Evolutionary conservation across 1,284 basidiomycete species (phyloP), one percentile per base, ranked within the genome.

Genomic region (Marasmius fiardii): DNA sequence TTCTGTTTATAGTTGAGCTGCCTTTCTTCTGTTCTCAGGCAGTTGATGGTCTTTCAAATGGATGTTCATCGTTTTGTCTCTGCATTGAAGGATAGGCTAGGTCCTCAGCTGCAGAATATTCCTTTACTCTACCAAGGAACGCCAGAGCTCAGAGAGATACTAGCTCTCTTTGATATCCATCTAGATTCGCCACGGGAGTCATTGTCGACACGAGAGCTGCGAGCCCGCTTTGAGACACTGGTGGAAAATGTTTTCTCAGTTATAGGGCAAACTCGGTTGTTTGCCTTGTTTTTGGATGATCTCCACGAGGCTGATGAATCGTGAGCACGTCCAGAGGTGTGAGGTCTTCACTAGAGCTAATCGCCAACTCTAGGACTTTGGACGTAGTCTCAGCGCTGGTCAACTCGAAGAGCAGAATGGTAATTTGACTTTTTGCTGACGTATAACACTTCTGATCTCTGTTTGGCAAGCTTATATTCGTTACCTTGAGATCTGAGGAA

Each of bases 301-400:
- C 66, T 88, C 12, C 86, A 89, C 60, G 85, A 87, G 63, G 86
- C 86, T 7, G 83, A 87, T 62, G 80, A 83, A 58, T 85, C 84
- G 80, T 86, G 58, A 65, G 75, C 73, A 56, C 55, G 16, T 33
- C 23, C 33, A 14, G n/a, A 20, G 16, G 12, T 18, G n/a, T 20
- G n/a, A 35, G 14, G 10, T n/a, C 5, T 7, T 3, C 14, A 8
- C 11, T n/a, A 7, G 51, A 16, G 44, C 11, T 10, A 60, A 47
- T 49, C 11, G 50, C 7, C 48, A 55, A 16, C 48, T n/a, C n/a
- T n/a, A 86, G 85, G 23, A 83, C 85, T 1, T 62, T 89, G 51
- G 85, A 86, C 61, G 74, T 88, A 21, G 76, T 88, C 33, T 79
- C 77, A 6, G 81, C 85, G 1, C 67, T 89, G 26, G 71, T 84